These are phyloP conservation scores for Leishmania tropica DNA, from an alignment of 208 protist genomes.

Conservation along the genomic window DNA sequence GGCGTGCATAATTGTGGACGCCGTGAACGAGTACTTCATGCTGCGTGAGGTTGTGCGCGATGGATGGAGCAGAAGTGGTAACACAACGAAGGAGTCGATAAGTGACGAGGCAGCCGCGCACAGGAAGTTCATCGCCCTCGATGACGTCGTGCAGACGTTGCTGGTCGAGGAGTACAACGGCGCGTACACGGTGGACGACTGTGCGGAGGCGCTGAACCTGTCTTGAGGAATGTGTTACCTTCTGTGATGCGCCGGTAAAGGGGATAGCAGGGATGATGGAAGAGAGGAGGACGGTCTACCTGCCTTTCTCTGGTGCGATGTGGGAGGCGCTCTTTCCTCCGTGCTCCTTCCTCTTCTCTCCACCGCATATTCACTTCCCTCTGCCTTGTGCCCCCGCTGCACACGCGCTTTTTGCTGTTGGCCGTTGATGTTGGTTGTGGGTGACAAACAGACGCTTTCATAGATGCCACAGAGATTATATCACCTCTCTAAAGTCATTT, in stretches of 20 bases:
- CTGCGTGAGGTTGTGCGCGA: slow-evolving; percentile 18
- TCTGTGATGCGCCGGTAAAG: neutral
- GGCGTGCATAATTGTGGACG: slow-evolving; percentile 50
- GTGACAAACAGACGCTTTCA: slow-evolving; percentile 6
- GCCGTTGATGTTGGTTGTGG: neutral
- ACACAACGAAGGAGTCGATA: neutral
- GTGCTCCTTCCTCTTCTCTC: neutral
- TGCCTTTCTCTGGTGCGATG: neutral
- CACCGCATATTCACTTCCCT: neutral
- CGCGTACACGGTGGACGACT: slow-evolving; percentile 38
- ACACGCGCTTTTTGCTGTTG: neutral
- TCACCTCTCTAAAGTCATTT: neutral
- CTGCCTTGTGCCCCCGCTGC: neutral
- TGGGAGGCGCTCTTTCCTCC: neutral
- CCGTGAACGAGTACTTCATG: slow-evolving; percentile 50
- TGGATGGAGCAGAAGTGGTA: neutral
- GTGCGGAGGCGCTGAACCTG: slow-evolving; percentile 43
- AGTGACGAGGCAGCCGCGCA: neutral
- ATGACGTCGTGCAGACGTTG: slow-evolving; percentile 33
- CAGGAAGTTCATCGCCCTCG: slow-evolving; percentile 25
- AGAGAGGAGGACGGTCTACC: neutral
- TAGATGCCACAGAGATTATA: neutral
- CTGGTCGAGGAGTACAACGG: slow-evolving; percentile 48
- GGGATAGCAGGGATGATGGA: neutral
- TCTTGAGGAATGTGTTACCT: neutral